A percentile compares a stretch with the other conserved stretches of the same genome.
Conservation (phyloP, 2,329 filamentous ascomycete species). For the Exophiala aquamarina region DNA sequence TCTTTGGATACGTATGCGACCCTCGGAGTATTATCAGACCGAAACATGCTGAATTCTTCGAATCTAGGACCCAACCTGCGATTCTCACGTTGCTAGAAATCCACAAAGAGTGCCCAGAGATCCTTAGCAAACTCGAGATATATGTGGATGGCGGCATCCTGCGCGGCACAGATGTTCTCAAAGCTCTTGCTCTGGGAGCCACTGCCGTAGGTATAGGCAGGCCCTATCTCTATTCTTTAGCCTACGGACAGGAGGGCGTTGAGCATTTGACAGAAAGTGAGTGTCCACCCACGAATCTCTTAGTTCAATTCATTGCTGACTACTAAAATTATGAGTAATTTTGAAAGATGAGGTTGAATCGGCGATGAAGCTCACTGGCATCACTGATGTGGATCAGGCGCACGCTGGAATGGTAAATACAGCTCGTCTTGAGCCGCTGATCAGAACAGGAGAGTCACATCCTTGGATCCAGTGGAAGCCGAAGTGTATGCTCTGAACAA, state of each 20-base stretch:
- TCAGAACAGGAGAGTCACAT: background rate
- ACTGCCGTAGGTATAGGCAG: slow-evolving; percentile 55
- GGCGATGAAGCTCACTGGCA: slow-evolving; percentile 47
- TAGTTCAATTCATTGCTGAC: background rate
- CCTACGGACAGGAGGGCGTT: slow-evolving; percentile 53
- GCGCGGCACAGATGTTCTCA: slow-evolving; percentile 56
- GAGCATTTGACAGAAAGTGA: slow-evolving; percentile 51
- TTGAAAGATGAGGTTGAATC: slow-evolving; percentile 44
- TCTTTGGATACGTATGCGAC: slow-evolving; percentile 55
- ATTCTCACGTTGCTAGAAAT: slow-evolving; percentile 55
- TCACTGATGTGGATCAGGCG: slow-evolving; percentile 43
- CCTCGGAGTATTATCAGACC: too few relatives aligned
- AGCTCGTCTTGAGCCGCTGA: slow-evolving; percentile 29
- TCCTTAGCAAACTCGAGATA: slow-evolving; percentile 52
- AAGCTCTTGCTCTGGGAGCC: slow-evolving; percentile 54
- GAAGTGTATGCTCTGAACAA: too few relatives aligned
- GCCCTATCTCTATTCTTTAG: slow-evolving; percentile 53
- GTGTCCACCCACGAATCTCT: background rate
- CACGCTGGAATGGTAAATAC: slow-evolving; percentile 45
- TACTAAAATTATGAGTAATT: background rate
- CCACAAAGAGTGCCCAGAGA: slow-evolving; percentile 49
- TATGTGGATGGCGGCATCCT: slow-evolving; percentile 56
- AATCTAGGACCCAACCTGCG: slow-evolving; percentile 46
- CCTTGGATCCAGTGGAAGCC: too few relatives aligned
- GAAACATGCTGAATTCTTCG: too few relatives aligned